Base-by-base conservation (phyloP, 306 rosid genomes). In the Psophocarpus tetragonolobus region DNA sequence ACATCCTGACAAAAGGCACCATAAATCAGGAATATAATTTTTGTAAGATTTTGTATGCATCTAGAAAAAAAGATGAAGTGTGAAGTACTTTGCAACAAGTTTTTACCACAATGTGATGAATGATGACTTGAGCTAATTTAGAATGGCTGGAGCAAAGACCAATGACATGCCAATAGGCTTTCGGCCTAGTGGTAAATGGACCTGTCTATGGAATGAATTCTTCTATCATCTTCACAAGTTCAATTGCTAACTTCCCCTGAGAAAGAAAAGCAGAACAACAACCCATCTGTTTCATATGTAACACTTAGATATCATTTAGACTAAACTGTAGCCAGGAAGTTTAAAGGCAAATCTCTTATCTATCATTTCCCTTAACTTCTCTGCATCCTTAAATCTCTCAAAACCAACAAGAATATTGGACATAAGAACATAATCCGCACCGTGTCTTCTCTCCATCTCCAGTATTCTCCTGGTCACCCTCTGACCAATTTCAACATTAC, bases 341-440 rank as follows among this genome's bases (percentile, higher is more conserved):
- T 58, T 58, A 58, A 27, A 58, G 18, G 21, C 66, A 29, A 58
- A 12, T 58, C 66, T 58, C 35, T 58, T 27, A 58, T 58, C 66
- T n/a, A n/a, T 58, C 38, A 58, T 27, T 14, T 58, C 39, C 35
- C 66, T n/a, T 29, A 58, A 58, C 66, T 38, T 58, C 35, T 58
- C 38, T 0, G 66, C 66, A 11, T 58, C 66, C 38, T 58, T 58
- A 58, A 58, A 58, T 58, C 66, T 58, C 20, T 11, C 66, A 58
- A 27, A 20, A 27, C 66, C 66, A 27, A 58, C 38, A 5, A 58
- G 66, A 58, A 58, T 58, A 27, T 58, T 58, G 66, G n/a, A n/a
- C n/a, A n/a, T n/a, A 14, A 58, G 66, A 58, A 58, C 66, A 58
- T 58, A 58, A 58, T 58, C 66, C 38, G 38, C 66, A 29, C 66